These are phyloP conservation scores for Eruca vesicaria DNA, from an alignment of 441 rosid species.

Conservation along the genomic window DNA sequence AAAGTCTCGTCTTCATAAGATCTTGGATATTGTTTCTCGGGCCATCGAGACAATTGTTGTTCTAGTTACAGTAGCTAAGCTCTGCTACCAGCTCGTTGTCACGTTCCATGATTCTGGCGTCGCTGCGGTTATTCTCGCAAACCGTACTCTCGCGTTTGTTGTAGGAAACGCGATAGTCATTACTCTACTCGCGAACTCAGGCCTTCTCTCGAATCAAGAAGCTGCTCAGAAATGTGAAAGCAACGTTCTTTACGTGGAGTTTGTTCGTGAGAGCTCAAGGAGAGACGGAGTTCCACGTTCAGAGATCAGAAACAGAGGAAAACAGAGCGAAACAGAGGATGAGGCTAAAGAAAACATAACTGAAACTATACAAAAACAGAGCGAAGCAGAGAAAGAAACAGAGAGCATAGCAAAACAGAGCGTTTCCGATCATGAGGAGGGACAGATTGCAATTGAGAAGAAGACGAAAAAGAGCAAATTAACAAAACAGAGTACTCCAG, in stretches of 20 bases:
- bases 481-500: conserved; percentile 3
- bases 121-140: conserved; percentile 15
- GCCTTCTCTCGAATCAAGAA: conserved; percentile 14
- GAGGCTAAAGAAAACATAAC: neutral
- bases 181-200: conserved; percentile 20
- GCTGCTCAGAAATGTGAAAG: conserved; percentile 2
- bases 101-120: conserved; percentile 25
- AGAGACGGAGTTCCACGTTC: neutral
- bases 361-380: conserved; percentile 4
- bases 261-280: conserved; percentile 24
- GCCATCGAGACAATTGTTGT: conserved; percentile 22
- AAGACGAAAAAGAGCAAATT: neutral
- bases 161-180: conserved; percentile 32
- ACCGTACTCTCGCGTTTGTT: conserved; percentile 29
- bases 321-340: conserved; percentile 4
- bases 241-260: conserved; percentile 26
- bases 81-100: conserved; percentile 17
- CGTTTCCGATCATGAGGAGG: neutral
- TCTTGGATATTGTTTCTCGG: conserved; percentile 18
- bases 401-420: neutral
- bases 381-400: neutral
- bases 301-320: conserved; percentile 1
- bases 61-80: conserved; percentile 21
- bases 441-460: neutral
- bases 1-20: conserved; percentile 22